phyloP scores from a whole-genome alignment of 108 stramenopile species.

The Pseudonitzschia pungens region DNA sequence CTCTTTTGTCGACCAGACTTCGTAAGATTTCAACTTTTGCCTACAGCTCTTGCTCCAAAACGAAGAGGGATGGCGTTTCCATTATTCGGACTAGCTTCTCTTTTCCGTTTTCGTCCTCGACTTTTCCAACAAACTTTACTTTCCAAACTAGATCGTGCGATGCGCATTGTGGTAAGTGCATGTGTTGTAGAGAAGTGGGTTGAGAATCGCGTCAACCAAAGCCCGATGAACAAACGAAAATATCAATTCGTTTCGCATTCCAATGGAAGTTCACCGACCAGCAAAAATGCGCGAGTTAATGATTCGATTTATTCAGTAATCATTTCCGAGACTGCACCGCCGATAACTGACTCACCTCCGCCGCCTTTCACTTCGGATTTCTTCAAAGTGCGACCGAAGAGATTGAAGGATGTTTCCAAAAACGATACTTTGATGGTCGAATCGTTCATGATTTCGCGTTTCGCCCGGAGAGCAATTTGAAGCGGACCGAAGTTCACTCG shows the following conservation, averaged over 20 bases:
- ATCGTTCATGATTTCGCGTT: conserved; percentile 41
- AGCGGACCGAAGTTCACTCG: conserved; percentile 50
- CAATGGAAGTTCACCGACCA: no score
- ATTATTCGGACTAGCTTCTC: conserved; percentile 51
- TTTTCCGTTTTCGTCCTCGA: conserved; percentile 32
- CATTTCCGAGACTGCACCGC: not conserved
- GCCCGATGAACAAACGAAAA: no score
- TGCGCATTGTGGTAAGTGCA: not conserved
- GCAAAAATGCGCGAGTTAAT: no score
- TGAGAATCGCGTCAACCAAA: no score
- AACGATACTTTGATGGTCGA: conserved; percentile 41
- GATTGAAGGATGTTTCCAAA: conserved; percentile 34
- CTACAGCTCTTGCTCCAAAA: conserved; percentile 39
- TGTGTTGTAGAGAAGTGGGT: no score
- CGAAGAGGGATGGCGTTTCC: conserved; percentile 58
- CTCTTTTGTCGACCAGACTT: not conserved
- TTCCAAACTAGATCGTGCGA: conserved; percentile 38
- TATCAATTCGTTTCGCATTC: no score
- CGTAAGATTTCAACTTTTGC: not conserved
- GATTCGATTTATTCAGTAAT: no score
- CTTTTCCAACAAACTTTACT: conserved; percentile 41
- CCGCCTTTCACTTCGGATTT: conserved; percentile 25
- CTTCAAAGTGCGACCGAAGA: conserved; percentile 45
- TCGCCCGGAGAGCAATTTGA: conserved; percentile 40
- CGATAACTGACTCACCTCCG: conserved; percentile 4